phyloP scores from a whole-genome alignment of 768 basidiomycete species.

The Agaricus bisporus region DNA sequence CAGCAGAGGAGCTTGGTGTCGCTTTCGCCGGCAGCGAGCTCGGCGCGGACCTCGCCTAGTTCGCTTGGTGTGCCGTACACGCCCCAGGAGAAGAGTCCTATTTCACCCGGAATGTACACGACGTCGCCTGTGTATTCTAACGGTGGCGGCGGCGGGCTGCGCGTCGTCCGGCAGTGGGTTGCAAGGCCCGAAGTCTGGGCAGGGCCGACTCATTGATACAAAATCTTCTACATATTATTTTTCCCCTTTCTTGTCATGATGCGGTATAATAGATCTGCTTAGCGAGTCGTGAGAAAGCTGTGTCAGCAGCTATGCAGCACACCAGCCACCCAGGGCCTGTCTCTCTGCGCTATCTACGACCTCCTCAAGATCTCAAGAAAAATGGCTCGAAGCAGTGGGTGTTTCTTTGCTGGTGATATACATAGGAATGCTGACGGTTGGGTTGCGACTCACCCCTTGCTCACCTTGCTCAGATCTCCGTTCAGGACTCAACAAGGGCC shows the following conservation, averaged over 20 bases:
- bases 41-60: constrained; percentile 48
- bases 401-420: background rate
- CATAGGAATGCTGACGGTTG: constrained; percentile 10
- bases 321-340: constrained; percentile 34
- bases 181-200: constrained; percentile 27
- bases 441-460: background rate
- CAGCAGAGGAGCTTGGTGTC: constrained; percentile 29
- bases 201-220: constrained; percentile 28
- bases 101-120: constrained; percentile 21
- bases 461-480: constrained; percentile 62
- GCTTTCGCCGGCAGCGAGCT: constrained; percentile 35
- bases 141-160: constrained; percentile 20
- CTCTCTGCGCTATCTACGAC: constrained; percentile 26
- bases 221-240: constrained; percentile 5
- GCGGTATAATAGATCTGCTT: constrained; percentile 18
- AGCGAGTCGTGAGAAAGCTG: constrained; percentile 16
- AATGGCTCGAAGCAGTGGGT: constrained; percentile 79
- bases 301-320: constrained; percentile 49
- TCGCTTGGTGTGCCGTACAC: constrained; percentile 40
- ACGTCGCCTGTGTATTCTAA: constrained; percentile 17
- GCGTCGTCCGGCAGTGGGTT: constrained; percentile 30
- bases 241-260: constrained; percentile 13
- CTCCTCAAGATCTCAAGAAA: constrained; percentile 51
- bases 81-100: constrained; percentile 32
- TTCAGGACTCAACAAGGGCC: constrained; percentile 81